A percentile compares a stretch with the other conserved stretches of the same genome.
Conservation (phyloP, 2,329 filamentous ascomycete species). For the Seiridium unicorne region DNA sequence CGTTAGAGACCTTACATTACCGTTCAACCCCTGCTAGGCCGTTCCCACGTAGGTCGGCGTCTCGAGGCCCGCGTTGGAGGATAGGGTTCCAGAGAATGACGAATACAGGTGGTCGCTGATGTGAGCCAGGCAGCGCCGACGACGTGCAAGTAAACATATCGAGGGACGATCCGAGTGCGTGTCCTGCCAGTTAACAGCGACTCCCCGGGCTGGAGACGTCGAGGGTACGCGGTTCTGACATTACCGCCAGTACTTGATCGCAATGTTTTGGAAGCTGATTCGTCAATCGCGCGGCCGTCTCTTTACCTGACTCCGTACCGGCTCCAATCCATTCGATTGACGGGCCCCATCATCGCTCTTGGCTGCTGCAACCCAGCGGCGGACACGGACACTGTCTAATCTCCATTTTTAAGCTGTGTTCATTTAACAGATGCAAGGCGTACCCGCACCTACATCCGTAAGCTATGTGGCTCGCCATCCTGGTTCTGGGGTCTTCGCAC, state of each 20-base stretch:
- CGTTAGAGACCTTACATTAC: too few species aligned
- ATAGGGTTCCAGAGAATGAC: too few species aligned
- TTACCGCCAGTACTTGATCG: background rate
- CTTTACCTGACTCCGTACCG: background rate
- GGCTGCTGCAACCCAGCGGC: background rate
- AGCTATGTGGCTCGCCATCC: background rate
- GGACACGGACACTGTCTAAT: background rate
- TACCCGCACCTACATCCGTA: background rate
- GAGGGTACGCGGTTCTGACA: background rate
- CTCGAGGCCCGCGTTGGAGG: too few species aligned
- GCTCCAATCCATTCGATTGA: background rate
- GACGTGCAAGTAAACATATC: too few species aligned
- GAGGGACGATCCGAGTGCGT: too few species aligned
- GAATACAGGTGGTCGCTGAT: too few species aligned
- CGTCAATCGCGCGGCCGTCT: background rate
- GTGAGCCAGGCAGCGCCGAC: too few species aligned
- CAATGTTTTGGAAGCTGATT: background rate
- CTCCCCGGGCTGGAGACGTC: too few species aligned
- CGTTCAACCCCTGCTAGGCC: too few species aligned
- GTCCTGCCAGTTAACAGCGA: too few species aligned
- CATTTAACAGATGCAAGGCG: background rate
- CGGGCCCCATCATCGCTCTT: background rate
- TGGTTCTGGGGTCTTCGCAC: background rate
- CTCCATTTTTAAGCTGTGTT: background rate
- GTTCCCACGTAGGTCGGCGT: too few species aligned